These are phyloP conservation scores for Tanacetum coccineum DNA, from an alignment of 129 eudicot genomes.

Conservation along the genomic window DNA sequence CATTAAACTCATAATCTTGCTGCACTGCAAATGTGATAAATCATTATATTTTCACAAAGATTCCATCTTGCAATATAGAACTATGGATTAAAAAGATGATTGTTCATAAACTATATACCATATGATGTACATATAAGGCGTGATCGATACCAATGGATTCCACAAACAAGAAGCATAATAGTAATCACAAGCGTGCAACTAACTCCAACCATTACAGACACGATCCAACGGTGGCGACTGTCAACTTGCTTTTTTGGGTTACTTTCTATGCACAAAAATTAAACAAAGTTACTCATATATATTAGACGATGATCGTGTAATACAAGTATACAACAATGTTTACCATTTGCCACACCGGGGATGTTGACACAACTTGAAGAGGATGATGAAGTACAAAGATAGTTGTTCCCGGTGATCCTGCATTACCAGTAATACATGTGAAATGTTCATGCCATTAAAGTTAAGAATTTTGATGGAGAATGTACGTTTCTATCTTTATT, in stretches of 20 bases:
- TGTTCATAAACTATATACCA: constrained; percentile 44
- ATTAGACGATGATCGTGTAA: not conserved
- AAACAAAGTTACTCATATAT: constrained; percentile 1
- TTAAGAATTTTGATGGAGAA: not conserved
- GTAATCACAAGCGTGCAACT: constrained; percentile 63
- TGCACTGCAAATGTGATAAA: constrained; percentile 59
- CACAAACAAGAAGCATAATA: constrained; percentile 52
- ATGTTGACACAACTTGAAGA: constrained; percentile 47
- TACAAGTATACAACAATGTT: not conserved
- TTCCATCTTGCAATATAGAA: constrained; percentile 5
- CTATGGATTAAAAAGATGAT: not conserved
- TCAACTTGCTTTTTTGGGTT: constrained; percentile 34
- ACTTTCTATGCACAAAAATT: constrained; percentile 36
- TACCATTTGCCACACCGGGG: constrained; percentile 63
- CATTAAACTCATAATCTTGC: constrained; percentile 81
- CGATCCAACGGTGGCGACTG: constrained; percentile 45
- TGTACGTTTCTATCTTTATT: too few relatives aligned
- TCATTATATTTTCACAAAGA: not conserved
- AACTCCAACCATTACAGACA: constrained; percentile 67
- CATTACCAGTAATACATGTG: constrained; percentile 8
- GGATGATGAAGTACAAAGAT: constrained; percentile 73
- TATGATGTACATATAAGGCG: constrained; percentile 59
- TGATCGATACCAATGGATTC: constrained; percentile 78
- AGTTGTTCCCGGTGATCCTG: constrained; percentile 82
- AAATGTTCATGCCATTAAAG: constrained; percentile 10